phyloP scores from a whole-genome alignment of 768 basidiomycete species.

The Postia placenta region DNA sequence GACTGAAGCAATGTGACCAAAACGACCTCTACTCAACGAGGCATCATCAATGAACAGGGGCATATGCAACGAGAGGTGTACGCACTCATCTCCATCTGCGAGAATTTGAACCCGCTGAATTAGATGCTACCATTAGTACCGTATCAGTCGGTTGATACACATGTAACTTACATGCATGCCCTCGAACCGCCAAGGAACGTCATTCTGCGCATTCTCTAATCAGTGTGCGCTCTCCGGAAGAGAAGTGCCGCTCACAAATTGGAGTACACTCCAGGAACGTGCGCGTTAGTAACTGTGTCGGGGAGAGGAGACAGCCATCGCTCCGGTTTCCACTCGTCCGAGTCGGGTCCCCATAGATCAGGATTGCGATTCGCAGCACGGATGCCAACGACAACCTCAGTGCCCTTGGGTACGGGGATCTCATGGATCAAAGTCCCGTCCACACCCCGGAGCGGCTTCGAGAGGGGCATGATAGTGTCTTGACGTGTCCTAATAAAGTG shows the following conservation, averaged over 20 bases:
- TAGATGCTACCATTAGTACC: too few relatives aligned
- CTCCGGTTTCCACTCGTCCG: conserved; percentile 36
- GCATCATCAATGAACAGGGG: background rate
- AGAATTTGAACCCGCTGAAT: conserved; percentile 16
- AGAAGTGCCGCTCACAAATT: conserved; percentile 9
- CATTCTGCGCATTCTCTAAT: conserved; percentile 25
- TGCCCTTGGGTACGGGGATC: conserved; percentile 34
- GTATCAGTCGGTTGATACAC: background rate
- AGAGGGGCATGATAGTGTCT: conserved; percentile 40
- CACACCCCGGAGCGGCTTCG: conserved; percentile 13
- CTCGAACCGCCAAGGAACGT: conserved; percentile 24
- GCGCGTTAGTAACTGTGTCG: conserved; percentile 11
- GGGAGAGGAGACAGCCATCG: conserved; percentile 32
- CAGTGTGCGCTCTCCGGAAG: too few relatives aligned
- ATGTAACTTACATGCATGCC: conserved; percentile 23
- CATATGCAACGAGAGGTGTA: background rate
- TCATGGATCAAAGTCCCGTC: conserved; percentile 14
- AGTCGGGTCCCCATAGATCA: conserved; percentile 38
- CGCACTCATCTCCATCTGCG: conserved; percentile 13
- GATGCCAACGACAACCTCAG: conserved; percentile 32
- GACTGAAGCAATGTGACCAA: conserved; percentile 19
- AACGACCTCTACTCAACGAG: conserved; percentile 19
- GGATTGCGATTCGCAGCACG: conserved; percentile 34
- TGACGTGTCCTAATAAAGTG: background rate
- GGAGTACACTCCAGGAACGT: conserved; percentile 17